Percentiles rank a stretch among this genome's conserved stretches.
Evolutionary conservation across 495 filamentous ascomycete species (phyloP).

Genomic region (Polyplosphaeria fusca): DNA sequence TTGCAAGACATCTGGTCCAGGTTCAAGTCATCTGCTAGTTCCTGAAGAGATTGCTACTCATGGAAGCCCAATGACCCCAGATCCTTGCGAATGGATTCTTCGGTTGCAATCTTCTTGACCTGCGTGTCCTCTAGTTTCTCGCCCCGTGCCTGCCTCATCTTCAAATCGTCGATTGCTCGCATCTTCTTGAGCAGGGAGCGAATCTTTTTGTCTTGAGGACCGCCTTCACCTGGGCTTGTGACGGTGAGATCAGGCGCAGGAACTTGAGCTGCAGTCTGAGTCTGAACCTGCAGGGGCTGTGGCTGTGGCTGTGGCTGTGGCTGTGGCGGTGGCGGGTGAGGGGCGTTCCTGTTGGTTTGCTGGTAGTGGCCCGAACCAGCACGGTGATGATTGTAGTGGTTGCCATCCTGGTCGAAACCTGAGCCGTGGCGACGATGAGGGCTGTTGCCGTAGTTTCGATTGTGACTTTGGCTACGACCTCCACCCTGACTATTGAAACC

Average conservation of each 20-base stretch:
- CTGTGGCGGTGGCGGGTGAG: conserved; percentile 23
- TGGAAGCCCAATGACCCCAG: conserved; percentile 57
- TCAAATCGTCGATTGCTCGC: conserved; percentile 92
- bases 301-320: conserved; percentile 26
- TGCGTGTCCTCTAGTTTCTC: conserved; percentile 98
- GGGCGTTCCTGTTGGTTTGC: conserved; percentile 18
- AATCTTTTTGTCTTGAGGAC: conserved; percentile 79
- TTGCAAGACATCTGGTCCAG: no score
- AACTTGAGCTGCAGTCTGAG: conserved; percentile 15
- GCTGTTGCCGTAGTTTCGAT: conserved; percentile 40
- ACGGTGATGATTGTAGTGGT: conserved; percentile 16
- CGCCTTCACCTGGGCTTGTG: conserved; percentile 46
- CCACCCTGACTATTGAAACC: conserved; percentile 16
- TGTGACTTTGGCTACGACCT: conserved; percentile 40
- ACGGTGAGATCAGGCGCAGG: conserved; percentile 48
- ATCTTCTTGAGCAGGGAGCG: conserved; percentile 92
- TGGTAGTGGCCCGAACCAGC: conserved; percentile 26
- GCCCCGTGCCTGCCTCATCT: conserved; percentile 88
- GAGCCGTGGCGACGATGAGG: conserved; percentile 32
- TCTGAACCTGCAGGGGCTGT: not conserved
- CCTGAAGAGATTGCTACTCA: no score
- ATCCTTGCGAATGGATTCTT: conserved; percentile 76
- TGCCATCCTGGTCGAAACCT: conserved; percentile 23
- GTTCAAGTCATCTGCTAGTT: no score
- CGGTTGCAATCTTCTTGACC: conserved; percentile 95